These are phyloP conservation scores for Mucor plumbeus DNA, from an alignment of 371 early-diverging fungal genomes.

Conservation along the genomic window DNA sequence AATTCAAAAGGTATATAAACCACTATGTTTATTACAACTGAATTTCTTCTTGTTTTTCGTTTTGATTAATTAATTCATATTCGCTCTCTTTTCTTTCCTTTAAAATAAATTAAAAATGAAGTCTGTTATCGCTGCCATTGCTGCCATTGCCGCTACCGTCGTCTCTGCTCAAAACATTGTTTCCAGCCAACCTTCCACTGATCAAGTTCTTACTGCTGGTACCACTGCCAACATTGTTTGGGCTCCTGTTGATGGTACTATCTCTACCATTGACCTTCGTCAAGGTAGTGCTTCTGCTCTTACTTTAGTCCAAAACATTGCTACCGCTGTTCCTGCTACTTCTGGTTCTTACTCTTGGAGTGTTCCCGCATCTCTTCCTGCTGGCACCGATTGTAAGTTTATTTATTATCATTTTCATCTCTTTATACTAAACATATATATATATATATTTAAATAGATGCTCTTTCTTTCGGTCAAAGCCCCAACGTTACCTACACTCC, in stretches of 20 bases:
- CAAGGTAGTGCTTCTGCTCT: constrained; percentile 25
- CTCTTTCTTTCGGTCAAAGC: constrained; percentile 19
- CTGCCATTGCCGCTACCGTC: constrained; percentile 38
- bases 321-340: constrained; percentile 40
- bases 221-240: constrained; percentile 40
- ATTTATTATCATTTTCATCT: background rate
- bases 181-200: constrained; percentile 38
- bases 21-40: background rate
- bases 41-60: constrained; percentile 10
- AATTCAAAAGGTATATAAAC: constrained; percentile 17
- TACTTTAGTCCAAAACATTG: constrained; percentile 20
- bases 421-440: too few species aligned
- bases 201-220: constrained; percentile 46
- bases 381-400: constrained; percentile 53
- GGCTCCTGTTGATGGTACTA: constrained; percentile 35
- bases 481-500: constrained; percentile 32
- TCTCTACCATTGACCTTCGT: constrained; percentile 47
- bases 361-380: constrained; percentile 35
- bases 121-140: constrained; percentile 42
- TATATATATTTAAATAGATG: constrained; percentile 13
- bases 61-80: constrained; percentile 6
- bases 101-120: constrained; percentile 28
- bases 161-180: constrained; percentile 37
- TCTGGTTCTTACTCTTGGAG: constrained; percentile 42
- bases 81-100: constrained; percentile 12